A percentile compares a stretch with the other conserved stretches of the same genome.
phyloP scores from a whole-genome alignment of 768 basidiomycete genomes.

The Sporobolomyces phaffii region DNA sequence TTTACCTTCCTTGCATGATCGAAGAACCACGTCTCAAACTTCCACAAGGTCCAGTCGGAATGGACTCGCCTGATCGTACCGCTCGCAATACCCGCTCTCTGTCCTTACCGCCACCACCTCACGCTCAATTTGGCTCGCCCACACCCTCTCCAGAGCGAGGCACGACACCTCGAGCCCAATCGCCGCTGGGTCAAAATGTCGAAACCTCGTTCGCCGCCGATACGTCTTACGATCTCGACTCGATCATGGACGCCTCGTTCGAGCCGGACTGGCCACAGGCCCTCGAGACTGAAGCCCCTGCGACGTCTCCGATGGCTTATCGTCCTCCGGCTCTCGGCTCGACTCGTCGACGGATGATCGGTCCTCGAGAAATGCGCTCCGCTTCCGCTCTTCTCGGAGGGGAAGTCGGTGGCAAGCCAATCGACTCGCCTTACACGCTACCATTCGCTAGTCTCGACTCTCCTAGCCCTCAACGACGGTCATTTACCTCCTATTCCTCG shows the following conservation, averaged over 20 bases:
- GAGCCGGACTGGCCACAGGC: neutral
- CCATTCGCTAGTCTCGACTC: slow-evolving; percentile 17
- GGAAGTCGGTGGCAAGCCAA: neutral
- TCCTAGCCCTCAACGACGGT: slow-evolving; percentile 9
- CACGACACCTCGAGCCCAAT: neutral
- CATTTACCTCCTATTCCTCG: neutral
- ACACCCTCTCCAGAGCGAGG: neutral
- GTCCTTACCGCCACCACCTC: slow-evolving; percentile 7
- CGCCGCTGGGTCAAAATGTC: neutral
- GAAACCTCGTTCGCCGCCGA: neutral
- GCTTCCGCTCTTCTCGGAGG: neutral
- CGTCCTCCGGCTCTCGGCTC: neutral
- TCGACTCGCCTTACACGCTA: neutral
- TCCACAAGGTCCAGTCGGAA: too few species aligned
- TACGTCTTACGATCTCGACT: slow-evolving; percentile 12
- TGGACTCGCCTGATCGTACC: neutral
- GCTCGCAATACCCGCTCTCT: slow-evolving; percentile 3
- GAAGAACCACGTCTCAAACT: too few species aligned
- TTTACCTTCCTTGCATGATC: too few species aligned
- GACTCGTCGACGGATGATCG: slow-evolving; percentile 29
- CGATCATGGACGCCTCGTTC: slow-evolving; percentile 13
- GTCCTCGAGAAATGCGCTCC: slow-evolving; percentile 30
- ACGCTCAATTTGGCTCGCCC: neutral
- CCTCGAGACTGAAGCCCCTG: slow-evolving; percentile 15
- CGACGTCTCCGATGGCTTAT: slow-evolving; percentile 23